Conservation (phyloP, 305 asterid genomes). For the Nicotiana rustica region DNA sequence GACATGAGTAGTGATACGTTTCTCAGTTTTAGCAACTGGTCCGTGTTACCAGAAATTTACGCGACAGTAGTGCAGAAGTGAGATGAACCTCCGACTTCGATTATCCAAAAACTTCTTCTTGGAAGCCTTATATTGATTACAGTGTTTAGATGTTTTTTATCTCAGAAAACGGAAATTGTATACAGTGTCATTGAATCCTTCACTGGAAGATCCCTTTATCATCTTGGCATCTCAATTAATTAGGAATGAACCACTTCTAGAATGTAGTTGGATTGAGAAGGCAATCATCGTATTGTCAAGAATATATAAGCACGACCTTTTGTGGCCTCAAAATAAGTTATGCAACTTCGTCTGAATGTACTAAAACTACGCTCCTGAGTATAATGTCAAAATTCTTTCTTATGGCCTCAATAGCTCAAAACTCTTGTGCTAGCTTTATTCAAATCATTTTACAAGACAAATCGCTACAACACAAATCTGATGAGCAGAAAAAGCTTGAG, state of each 20-base stretch:
- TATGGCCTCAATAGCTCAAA: neutral
- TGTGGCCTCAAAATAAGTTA: neutral
- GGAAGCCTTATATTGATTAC: neutral
- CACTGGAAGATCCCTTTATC: neutral
- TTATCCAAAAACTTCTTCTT: neutral
- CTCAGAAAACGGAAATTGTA: neutral
- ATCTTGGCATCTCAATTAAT: neutral
- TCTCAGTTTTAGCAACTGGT: too few relatives aligned
- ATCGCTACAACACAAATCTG: neutral
- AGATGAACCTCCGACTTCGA: neutral
- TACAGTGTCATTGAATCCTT: neutral
- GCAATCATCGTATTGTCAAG: neutral
- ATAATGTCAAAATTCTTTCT: slow-evolving; percentile 26
- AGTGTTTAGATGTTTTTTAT: neutral
- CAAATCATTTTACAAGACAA: slow-evolving; percentile 25
- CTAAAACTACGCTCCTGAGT: neutral
- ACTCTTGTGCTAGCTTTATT: neutral
- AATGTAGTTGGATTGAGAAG: neutral
- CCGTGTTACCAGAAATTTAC: neutral
- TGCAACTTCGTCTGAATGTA: neutral
- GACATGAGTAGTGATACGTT: too few relatives aligned
- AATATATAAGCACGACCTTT: neutral
- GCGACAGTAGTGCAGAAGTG: neutral
- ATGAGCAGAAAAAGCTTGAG: neutral
- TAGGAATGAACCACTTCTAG: too few relatives aligned